These are phyloP conservation scores for Geotrichum phurueaensis DNA, from an alignment of 1,139 yeast species.

Conservation along the genomic window DNA sequence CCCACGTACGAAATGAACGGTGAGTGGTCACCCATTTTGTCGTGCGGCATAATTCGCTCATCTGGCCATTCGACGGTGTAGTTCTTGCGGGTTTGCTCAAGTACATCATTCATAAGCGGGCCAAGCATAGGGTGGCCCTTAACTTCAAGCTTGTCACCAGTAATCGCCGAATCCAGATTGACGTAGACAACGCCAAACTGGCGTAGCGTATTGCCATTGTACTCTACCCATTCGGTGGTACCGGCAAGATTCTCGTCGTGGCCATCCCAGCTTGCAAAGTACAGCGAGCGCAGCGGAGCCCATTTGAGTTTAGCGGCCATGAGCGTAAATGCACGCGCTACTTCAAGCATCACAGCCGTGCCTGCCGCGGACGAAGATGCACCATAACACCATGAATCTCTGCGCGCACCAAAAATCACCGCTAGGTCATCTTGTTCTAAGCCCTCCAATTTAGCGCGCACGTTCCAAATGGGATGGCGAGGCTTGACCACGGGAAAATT, in stretches of 20 bases:
- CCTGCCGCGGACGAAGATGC: slow-evolving; percentile 72
- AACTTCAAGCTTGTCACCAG: slow-evolving; percentile 54
- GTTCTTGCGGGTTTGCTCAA: slow-evolving; percentile 35
- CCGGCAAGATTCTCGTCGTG: slow-evolving; percentile 81
- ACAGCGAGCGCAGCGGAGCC: slow-evolving; percentile 78
- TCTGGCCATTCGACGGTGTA: slow-evolving; percentile 24
- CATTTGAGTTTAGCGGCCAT: slow-evolving; percentile 63
- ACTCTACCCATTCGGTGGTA: slow-evolving; percentile 70
- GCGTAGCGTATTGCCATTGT: slow-evolving; percentile 46
- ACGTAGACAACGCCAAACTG: slow-evolving; percentile 66
- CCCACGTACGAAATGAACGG: slow-evolving; percentile 64
- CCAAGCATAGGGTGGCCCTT: slow-evolving; percentile 65
- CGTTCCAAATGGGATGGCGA: slow-evolving; percentile 72
- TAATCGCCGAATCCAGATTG: slow-evolving; percentile 69
- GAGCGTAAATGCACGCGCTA: slow-evolving; percentile 64
- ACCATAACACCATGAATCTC: slow-evolving; percentile 77
- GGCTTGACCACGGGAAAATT: slow-evolving; percentile 48
- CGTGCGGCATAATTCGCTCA: slow-evolving; percentile 18
- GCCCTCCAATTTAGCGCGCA: slow-evolving; percentile 73
- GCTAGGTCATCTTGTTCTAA: slow-evolving; percentile 73
- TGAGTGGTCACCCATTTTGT: slow-evolving; percentile 51
- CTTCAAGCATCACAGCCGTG: slow-evolving; percentile 63
- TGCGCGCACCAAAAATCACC: slow-evolving; percentile 72
- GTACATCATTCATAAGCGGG: slow-evolving; percentile 40
- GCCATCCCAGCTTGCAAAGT: slow-evolving; percentile 84